A percentile compares a stretch with the other conserved stretches of the same genome.
Conservation (phyloP, 2,329 filamentous ascomycete species). For the Gliomastix tumulicola region DNA sequence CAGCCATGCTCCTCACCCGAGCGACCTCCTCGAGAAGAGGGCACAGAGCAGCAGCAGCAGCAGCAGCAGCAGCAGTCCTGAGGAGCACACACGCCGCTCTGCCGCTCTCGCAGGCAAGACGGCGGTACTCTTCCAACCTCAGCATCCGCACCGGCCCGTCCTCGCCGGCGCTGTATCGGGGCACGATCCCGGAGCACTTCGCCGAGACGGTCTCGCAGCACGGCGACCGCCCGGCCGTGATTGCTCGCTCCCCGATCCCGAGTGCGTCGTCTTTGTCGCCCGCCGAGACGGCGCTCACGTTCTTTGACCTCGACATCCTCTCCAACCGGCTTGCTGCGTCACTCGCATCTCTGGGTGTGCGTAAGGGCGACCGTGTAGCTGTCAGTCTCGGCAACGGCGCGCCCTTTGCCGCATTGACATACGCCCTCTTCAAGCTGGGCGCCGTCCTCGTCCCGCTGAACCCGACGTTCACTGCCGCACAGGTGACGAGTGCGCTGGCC, state of each 20-base stretch:
- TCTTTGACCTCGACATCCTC: slow-evolving; percentile 63
- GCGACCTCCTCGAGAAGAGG: no score
- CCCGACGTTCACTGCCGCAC: slow-evolving; percentile 74
- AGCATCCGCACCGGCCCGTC: no score
- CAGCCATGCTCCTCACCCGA: no score
- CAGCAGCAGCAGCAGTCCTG: no score
- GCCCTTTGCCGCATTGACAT: slow-evolving; percentile 79
- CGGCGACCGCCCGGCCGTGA: slow-evolving; percentile 57
- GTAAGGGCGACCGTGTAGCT: slow-evolving; percentile 77
- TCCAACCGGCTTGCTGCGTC: slow-evolving; percentile 73
- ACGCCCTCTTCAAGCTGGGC: slow-evolving; percentile 91
- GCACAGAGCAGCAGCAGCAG: no score
- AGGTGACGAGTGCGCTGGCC: slow-evolving; percentile 70
- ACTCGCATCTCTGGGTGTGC: slow-evolving; percentile 62
- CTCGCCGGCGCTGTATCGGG: slow-evolving; percentile 58
- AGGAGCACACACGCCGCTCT: no score
- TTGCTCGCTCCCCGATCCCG: slow-evolving; percentile 35
- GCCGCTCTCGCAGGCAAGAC: no score
- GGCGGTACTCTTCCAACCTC: no score
- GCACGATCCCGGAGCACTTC: slow-evolving; percentile 70
- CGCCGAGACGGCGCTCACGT: slow-evolving; percentile 65
- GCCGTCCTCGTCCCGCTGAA: slow-evolving; percentile 91
- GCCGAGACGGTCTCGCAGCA: slow-evolving; percentile 53
- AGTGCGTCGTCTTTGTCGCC: slow-evolving; percentile 37
- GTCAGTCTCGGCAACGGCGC: slow-evolving; percentile 79